These are phyloP conservation scores for Flaveria bidentis DNA, from an alignment of 129 eudicot species.

Conservation along the genomic window DNA sequence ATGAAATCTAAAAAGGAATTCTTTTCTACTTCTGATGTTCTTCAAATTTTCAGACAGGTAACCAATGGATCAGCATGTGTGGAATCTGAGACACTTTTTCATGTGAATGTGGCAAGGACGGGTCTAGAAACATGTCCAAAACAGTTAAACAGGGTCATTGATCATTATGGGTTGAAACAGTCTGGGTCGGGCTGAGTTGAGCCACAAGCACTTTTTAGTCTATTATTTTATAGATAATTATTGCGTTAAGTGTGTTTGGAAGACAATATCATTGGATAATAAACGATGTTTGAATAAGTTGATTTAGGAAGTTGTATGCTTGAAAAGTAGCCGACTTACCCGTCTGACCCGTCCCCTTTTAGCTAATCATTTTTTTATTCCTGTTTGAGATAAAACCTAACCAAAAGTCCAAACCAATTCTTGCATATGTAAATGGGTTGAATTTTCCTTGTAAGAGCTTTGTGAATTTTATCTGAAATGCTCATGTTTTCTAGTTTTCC, in stretches of 20 bases:
- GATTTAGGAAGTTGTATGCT: neutral
- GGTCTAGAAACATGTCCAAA: neutral
- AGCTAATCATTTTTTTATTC: neutral
- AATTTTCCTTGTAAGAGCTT: constrained; percentile 2
- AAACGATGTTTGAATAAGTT: neutral
- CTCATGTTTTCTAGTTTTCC: constrained; percentile 1
- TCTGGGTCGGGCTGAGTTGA: neutral
- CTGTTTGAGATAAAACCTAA: neutral
- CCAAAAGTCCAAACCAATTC: neutral
- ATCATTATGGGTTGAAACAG: neutral
- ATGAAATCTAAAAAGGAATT: constrained; percentile 84
- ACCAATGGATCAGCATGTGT: neutral
- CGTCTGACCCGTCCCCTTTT: neutral
- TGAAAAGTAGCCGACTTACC: neutral
- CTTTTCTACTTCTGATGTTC: constrained; percentile 80
- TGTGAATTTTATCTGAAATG: constrained; percentile 15
- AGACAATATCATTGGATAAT: neutral
- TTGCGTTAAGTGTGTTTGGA: neutral
- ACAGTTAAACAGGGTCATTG: neutral
- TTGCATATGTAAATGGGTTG: neutral
- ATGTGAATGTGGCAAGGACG: neutral
- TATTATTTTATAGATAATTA: neutral
- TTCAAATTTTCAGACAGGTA: constrained; percentile 88
- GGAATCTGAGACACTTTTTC: constrained; percentile 9
- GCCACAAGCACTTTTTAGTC: neutral